Conservation (phyloP, 495 filamentous ascomycete genomes). For the Aspergillus biplanus region DNA sequence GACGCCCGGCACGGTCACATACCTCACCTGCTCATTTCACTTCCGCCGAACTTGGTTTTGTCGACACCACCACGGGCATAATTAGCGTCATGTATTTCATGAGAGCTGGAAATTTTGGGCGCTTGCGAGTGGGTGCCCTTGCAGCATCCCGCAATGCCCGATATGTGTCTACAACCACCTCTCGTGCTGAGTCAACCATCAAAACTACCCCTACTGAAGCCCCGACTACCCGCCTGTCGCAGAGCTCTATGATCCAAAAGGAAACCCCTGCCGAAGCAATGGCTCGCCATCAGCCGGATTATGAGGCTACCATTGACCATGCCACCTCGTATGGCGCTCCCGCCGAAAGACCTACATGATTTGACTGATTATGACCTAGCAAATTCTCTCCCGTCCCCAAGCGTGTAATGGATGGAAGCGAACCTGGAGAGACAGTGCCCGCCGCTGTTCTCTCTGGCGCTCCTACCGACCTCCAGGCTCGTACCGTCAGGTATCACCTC, state of each 20-base stretch:
- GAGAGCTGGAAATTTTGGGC: conserved; percentile 44
- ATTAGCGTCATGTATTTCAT: conserved; percentile 48
- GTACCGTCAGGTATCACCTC: conserved; percentile 79
- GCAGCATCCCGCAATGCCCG: conserved; percentile 41
- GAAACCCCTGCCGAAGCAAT: conserved; percentile 55
- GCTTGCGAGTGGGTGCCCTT: conserved; percentile 41
- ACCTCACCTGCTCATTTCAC: conserved; percentile 38
- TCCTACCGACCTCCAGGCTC: conserved; percentile 87
- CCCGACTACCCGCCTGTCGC: conserved; percentile 38
- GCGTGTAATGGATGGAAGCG: conserved; percentile 86
- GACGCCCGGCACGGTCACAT: conserved; percentile 37
- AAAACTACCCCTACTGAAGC: conserved; percentile 48
- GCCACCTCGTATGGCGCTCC: conserved; percentile 70
- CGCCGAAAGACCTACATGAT: conserved; percentile 9
- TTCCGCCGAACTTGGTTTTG: conserved; percentile 25
- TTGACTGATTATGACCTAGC: conserved; percentile 50
- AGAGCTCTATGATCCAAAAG: conserved; percentile 55
- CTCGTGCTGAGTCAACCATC: conserved; percentile 29
- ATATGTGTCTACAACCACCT: conserved; percentile 36
- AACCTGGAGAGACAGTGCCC: conserved; percentile 71
- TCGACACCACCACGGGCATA: conserved; percentile 26
- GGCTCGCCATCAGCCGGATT: conserved; percentile 74
- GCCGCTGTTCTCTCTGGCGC: conserved; percentile 91
- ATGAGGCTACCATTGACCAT: conserved; percentile 74
- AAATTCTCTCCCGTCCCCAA: conserved; percentile 88